phyloP scores from a whole-genome alignment of 2,329 filamentous ascomycete species.

The Tetracladium maxilliforme region DNA sequence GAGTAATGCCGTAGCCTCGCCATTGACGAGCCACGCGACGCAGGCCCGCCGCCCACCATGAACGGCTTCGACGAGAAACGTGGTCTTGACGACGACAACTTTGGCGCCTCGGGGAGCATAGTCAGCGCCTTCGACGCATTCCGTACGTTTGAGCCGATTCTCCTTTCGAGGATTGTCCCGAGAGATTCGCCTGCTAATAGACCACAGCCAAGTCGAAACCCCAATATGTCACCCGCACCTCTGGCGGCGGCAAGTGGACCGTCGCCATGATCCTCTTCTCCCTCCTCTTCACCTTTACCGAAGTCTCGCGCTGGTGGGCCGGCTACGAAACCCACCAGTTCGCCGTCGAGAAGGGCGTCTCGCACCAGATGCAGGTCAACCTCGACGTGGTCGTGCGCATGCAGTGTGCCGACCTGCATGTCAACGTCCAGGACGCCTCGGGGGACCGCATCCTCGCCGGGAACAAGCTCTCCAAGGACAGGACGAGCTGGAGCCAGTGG shows the following conservation, averaged over 20 bases:
- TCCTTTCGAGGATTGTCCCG: not conserved
- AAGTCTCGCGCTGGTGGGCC: slow-evolving; percentile 69
- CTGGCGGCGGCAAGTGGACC: slow-evolving; percentile 88
- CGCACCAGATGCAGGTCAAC: slow-evolving; percentile 83
- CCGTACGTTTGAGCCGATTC: slow-evolving; percentile 42
- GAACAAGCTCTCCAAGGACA: slow-evolving; percentile 56
- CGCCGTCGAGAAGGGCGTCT: slow-evolving; percentile 81
- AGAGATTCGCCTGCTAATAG: not conserved
- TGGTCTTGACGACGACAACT: slow-evolving; percentile 64
- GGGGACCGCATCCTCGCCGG: slow-evolving; percentile 84
- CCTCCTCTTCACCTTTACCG: slow-evolving; percentile 59
- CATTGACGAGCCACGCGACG: not conserved
- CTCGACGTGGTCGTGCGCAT: slow-evolving; percentile 86
- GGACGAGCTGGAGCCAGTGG: slow-evolving; percentile 75
- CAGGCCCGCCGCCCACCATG: slow-evolving; percentile 33
- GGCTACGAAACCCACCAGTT: slow-evolving; percentile 82
- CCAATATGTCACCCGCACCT: slow-evolving; percentile 73
- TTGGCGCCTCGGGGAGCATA: slow-evolving; percentile 57
- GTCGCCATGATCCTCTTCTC: slow-evolving; percentile 66
- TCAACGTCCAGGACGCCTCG: slow-evolving; percentile 93
- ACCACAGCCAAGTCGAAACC: slow-evolving; percentile 80
- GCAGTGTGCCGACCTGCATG: slow-evolving; percentile 74
- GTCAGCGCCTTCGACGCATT: slow-evolving; percentile 94
- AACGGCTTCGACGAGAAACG: slow-evolving; percentile 62
- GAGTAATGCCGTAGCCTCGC: not conserved